Evolutionary conservation across 352 stramenopile genomes (phyloP), one percentile per base, ranked within the genome.

Genomic region (Phytophthora idaei): DNA sequence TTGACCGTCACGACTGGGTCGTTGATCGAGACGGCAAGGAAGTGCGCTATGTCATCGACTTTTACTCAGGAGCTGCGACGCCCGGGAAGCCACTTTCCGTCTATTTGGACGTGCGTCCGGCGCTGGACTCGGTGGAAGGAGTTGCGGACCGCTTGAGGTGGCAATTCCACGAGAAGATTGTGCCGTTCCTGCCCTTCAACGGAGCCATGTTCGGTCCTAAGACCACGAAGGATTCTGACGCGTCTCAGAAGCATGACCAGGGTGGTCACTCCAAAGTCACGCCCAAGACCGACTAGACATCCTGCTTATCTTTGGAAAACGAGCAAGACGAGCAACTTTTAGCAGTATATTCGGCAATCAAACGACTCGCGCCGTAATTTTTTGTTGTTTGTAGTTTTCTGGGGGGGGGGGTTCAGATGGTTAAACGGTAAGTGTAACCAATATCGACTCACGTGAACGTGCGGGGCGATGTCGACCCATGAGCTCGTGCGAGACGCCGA

Each of bases 1-100:
- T 99, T 72, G 97, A 99, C 78, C 88, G 98, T 34, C 98, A 99
- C 78, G 98, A 99, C 83, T 99, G 98, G 98, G 92, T 98, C 29
- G 89, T 99, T 14, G 85, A 98, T 50, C 83, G 95, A 54, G 83
- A 89, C 31, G 92, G 92, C 52, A 89, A 91, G 51, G 87, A 98
- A 69, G 90, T 98, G 52, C 91, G 97, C 32, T 99, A 99, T 76
- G 90, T 99, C 41, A 99, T 99, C 81, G 97, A 99, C 80, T 99
- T 99, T 74, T 99, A 99, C 78, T 92, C 97, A 31, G 95, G 98
- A 54, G 94, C 99, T 81, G 83, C 58, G 5, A 70, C 77, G 66
- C 83, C 85, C 10, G 80, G 86, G 7, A 83, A 80, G 28, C 85
- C 83, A 34, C 85, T 98, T 28, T 98, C 86, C 15, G 94, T 99